Percentiles rank a stretch among this genome's conserved stretches.
These are phyloP conservation scores for Paraconiothyrium brasiliense DNA, from an alignment of 2,329 filamentous ascomycete genomes.

Conservation along the genomic window DNA sequence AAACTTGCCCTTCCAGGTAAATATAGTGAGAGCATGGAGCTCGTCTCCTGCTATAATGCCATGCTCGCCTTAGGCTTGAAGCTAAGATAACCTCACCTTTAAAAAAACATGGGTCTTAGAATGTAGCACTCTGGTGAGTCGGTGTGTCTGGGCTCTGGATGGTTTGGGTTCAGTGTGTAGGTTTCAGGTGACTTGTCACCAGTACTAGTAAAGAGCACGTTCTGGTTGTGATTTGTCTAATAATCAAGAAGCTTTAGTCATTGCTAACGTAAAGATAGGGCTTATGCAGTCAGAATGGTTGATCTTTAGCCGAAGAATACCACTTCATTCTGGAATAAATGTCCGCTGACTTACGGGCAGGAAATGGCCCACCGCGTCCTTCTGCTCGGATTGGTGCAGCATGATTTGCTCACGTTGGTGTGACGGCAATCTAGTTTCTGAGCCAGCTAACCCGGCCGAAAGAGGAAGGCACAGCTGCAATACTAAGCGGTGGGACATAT, in stretches of 20 bases:
- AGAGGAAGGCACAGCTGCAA: constrained; percentile 1
- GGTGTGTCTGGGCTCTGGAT: constrained; percentile 34
- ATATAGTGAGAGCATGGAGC: constrained; percentile 35
- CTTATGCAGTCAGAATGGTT: neutral
- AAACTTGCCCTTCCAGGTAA: constrained; percentile 49
- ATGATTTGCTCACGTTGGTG: constrained; percentile 8
- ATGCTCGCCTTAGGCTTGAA: constrained; percentile 29
- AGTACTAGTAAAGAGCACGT: constrained; percentile 34
- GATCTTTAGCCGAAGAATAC: neutral
- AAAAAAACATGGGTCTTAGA: constrained; percentile 52
- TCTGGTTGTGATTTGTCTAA: neutral
- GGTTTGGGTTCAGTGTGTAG: constrained; percentile 27
- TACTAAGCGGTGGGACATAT: neutral
- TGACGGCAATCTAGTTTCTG: constrained; percentile 1
- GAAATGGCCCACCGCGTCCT: neutral
- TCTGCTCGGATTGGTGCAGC: constrained; percentile 1
- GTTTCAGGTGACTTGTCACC: constrained; percentile 18
- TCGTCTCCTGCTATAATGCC: constrained; percentile 50
- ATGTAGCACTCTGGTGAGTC: constrained; percentile 39
- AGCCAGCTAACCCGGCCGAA: neutral
- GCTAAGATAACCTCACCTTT: constrained; percentile 51
- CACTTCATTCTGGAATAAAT: neutral
- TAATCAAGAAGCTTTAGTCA: too few species aligned
- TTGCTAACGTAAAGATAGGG: too few species aligned
- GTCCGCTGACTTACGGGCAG: neutral